These are phyloP conservation scores for Carnegiea gigantea DNA, from an alignment of 179 eudicot species.

Conservation along the genomic window DNA sequence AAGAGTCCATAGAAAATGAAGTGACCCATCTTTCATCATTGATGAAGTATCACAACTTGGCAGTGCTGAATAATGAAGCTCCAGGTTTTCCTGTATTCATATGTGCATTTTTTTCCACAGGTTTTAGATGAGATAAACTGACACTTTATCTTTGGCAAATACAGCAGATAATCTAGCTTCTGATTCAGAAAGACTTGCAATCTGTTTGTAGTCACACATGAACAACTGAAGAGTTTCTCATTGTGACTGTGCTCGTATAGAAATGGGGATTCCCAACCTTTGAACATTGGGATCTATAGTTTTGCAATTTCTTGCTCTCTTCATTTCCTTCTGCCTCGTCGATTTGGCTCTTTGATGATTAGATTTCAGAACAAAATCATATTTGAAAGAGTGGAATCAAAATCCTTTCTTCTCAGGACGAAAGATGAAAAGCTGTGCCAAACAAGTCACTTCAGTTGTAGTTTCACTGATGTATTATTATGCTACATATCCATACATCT, in stretches of 20 bases:
- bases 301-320: neutral
- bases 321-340: neutral
- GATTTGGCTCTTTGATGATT: neutral
- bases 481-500: neutral
- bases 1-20: neutral
- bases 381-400: too few relatives aligned
- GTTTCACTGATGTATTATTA: too few relatives aligned
- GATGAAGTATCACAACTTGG: neutral
- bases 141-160: too few relatives aligned
- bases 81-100: neutral
- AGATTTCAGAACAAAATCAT: neutral
- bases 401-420: too few relatives aligned
- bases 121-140: neutral
- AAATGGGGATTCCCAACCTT: neutral
- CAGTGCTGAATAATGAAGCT: neutral
- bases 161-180: neutral
- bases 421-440: too few relatives aligned
- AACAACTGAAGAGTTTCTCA: neutral
- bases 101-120: neutral
- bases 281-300: neutral
- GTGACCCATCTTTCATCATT: neutral
- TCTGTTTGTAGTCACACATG: neutral
- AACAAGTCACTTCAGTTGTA: too few relatives aligned
- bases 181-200: neutral
- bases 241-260: neutral